These are phyloP conservation scores for Penicillium hesseltinei DNA, from an alignment of 2,329 filamentous ascomycete species.

Conservation along the genomic window DNA sequence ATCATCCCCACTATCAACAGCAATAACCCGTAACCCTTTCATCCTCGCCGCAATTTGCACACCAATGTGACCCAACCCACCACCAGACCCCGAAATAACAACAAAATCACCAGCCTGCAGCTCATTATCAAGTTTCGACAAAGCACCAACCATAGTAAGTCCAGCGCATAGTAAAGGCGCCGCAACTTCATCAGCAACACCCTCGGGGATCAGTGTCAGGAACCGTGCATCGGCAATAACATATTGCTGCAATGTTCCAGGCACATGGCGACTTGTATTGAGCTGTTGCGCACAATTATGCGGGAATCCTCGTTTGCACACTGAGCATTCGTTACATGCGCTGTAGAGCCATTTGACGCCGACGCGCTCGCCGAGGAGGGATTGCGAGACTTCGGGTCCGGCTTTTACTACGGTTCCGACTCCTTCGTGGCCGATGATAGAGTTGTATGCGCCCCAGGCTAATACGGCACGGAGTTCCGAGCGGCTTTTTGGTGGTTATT, in stretches of 20 bases:
- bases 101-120: constrained; percentile 34
- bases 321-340: constrained; percentile 23
- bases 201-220: constrained; percentile 19
- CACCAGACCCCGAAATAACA: constrained; percentile 51
- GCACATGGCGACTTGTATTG: constrained; percentile 26
- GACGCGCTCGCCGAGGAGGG: constrained; percentile 18
- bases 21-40: constrained; percentile 60
- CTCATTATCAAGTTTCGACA: constrained; percentile 18
- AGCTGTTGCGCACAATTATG: constrained; percentile 24
- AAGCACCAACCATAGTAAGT: constrained; percentile 22
- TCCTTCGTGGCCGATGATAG: constrained; percentile 30
- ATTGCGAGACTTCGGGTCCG: constrained; percentile 13
- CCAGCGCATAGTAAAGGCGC: constrained; percentile 23
- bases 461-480: constrained; percentile 27
- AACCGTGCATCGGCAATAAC: constrained; percentile 24
- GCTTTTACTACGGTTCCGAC: constrained; percentile 20
- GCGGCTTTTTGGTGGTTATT: constrained; percentile 8
- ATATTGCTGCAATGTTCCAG: constrained; percentile 28
- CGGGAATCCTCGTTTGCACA: constrained; percentile 19
- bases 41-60: constrained; percentile 52
- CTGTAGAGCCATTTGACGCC: constrained; percentile 29
- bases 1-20: constrained; percentile 19
- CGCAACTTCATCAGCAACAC: constrained; percentile 16
- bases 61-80: constrained; percentile 55
- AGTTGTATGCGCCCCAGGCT: constrained; percentile 24